These are phyloP conservation scores for Alternaria solani DNA, from an alignment of 2,329 filamentous ascomycete species.

Conservation along the genomic window DNA sequence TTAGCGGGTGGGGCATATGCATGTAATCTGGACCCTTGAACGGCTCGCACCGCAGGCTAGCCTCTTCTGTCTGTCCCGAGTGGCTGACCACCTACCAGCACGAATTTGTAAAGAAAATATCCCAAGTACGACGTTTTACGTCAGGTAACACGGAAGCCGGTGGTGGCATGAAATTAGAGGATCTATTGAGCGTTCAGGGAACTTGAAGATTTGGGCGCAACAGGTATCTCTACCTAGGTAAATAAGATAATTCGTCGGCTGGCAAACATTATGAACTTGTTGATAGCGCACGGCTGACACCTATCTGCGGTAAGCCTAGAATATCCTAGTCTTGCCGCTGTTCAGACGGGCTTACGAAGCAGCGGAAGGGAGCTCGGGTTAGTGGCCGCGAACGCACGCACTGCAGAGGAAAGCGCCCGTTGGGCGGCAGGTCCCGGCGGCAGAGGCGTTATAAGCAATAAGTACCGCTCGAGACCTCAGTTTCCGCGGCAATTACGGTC, in stretches of 20 bases:
- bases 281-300: background rate
- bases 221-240: too few species aligned
- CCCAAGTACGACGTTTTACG: fast-evolving
- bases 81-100: background rate
- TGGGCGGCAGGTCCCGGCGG: background rate
- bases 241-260: background rate
- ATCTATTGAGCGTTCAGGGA: background rate
- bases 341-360: background rate
- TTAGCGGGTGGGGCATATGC: background rate
- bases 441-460: background rate
- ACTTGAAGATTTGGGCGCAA: too few species aligned
- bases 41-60: background rate
- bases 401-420: background rate
- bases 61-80: background rate
- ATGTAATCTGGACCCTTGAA: background rate
- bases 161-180: fast-evolving
- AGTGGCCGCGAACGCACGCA: background rate
- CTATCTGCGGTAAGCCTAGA: fast-evolving
- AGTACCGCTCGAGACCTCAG: background rate
- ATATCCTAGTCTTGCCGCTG: background rate
- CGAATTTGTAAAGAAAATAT: background rate
- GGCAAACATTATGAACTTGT: background rate
- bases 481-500: background rate
- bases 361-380: background rate
- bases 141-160: background rate